Evolutionary conservation across 140 eudicot genomes (phyloP).

Genomic region (Flaveria floridana): DNA sequence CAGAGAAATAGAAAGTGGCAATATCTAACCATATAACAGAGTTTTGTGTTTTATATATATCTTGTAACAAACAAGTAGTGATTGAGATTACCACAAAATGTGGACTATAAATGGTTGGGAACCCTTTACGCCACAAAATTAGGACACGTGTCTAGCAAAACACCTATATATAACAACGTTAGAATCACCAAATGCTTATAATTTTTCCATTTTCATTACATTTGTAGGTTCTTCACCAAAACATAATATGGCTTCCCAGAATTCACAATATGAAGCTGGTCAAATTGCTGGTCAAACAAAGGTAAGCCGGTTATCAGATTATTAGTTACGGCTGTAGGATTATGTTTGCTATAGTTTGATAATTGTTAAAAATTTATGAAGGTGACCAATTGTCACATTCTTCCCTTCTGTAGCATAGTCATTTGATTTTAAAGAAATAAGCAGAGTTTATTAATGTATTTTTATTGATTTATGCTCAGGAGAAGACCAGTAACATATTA

Average conservation of each 20-base stretch:
- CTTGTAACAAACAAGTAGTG: background rate
- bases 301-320: constrained; percentile 26
- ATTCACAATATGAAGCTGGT: constrained; percentile 51
- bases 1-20: background rate
- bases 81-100: constrained; percentile 7
- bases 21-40: background rate
- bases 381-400: background rate
- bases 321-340: too few species aligned
- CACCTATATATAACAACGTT: background rate
- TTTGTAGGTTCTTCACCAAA: background rate
- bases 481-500: constrained; percentile 44
- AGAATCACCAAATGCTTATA: background rate
- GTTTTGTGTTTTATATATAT: background rate
- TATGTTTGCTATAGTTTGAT: background rate
- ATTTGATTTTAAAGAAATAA: background rate
- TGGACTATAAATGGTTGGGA: constrained; percentile 16
- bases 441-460: background rate
- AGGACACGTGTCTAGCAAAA: constrained; percentile 7
- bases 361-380: background rate
- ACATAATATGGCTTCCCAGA: constrained; percentile 42
- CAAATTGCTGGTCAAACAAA: constrained; percentile 45
- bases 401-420: too few species aligned
- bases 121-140: constrained; percentile 18
- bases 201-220: background rate
- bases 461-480: constrained; percentile 37